Evolutionary conservation across 1,139 yeast genomes (phyloP), one percentile per base, ranked within the genome.

Genomic region (Taiozyma onychis): DNA sequence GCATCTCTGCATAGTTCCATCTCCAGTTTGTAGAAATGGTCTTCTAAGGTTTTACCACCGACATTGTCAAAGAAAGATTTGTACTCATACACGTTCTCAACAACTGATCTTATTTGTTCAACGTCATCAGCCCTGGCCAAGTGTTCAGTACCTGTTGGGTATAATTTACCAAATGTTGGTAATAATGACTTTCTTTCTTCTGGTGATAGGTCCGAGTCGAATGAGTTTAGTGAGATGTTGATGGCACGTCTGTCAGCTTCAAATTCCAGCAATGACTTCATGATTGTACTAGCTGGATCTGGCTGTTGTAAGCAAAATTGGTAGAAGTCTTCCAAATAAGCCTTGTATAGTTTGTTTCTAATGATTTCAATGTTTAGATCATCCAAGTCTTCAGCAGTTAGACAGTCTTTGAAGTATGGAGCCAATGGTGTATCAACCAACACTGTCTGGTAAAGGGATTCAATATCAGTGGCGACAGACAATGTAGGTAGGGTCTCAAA

Each of bases 381-480:
- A 65, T 91, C 97, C 67, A 95, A 78, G 68, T 93, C 98, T 60
- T 89, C 95, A 9, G 95, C 95, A n/a, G 89, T 79, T 54, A 95
- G 76, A 66, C 96, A 88, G 65, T 86, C 88, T 66, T 89, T 86
- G 75, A 95, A 93, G 70, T 91, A 95, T 43, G 97, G 96, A 0
- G 99, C 98, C 65, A 95, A 78, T 11, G 99, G 99, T 10, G 99
- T 93, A 70, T 95, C 99, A 51, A 93, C 87, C 57, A 95, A 76
- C n/a, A 95, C 99, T 1, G 96, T 88, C 64, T 86, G 87, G 71
- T 93, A 93, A 61, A 95, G 77, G 41, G 95, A 84, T 62, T 90
- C 97, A 53, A 93, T 82, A 68, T 91, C 98, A 3, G 97, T 89
- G 44, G 98, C 97, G 49, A 91, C 95, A 10, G 95, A 82, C 55